Percentiles rank a stretch among this genome's conserved stretches.
Evolutionary conservation across 495 filamentous ascomycete species (phyloP).

Genomic region (Podospora pseudocomata): DNA sequence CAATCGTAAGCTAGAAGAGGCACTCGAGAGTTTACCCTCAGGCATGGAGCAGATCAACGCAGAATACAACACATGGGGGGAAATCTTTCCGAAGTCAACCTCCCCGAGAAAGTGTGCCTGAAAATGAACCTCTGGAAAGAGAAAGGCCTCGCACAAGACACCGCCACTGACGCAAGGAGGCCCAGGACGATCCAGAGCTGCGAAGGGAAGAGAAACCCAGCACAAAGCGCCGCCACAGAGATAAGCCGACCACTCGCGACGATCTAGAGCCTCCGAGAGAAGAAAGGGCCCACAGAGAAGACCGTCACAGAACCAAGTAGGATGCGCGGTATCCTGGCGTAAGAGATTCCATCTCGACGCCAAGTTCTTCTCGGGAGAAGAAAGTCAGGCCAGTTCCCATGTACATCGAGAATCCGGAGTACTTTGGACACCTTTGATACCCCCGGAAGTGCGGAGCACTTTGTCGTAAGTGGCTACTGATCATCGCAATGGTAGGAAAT

Average conservation of each 20-base stretch:
- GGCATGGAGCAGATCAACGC: neutral
- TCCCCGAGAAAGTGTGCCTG: neutral
- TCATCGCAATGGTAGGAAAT: too few relatives aligned
- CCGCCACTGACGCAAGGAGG: too few relatives aligned
- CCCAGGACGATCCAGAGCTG: neutral
- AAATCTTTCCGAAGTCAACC: neutral
- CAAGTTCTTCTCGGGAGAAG: neutral
- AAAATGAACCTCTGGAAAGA: too few relatives aligned
- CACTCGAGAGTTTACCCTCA: neutral
- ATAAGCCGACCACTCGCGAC: neutral
- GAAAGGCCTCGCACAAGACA: too few relatives aligned
- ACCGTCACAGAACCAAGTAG: too few relatives aligned
- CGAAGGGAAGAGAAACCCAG: neutral
- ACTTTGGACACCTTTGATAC: neutral
- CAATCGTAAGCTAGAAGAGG: neutral
- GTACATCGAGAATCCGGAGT: neutral
- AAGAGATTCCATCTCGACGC: too few relatives aligned
- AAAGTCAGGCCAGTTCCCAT: neutral
- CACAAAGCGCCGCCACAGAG: neutral
- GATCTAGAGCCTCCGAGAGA: neutral
- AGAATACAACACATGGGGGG: neutral
- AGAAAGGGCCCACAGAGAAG: neutral
- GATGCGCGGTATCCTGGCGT: too few relatives aligned
- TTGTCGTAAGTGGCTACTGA: too few relatives aligned
- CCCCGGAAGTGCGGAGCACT: too few relatives aligned